Evolutionary conservation across 176 grass and related monocot genomes (phyloP), one percentile per base, ranked within the genome.

Genomic region (Cenchrus fungigraminus): DNA sequence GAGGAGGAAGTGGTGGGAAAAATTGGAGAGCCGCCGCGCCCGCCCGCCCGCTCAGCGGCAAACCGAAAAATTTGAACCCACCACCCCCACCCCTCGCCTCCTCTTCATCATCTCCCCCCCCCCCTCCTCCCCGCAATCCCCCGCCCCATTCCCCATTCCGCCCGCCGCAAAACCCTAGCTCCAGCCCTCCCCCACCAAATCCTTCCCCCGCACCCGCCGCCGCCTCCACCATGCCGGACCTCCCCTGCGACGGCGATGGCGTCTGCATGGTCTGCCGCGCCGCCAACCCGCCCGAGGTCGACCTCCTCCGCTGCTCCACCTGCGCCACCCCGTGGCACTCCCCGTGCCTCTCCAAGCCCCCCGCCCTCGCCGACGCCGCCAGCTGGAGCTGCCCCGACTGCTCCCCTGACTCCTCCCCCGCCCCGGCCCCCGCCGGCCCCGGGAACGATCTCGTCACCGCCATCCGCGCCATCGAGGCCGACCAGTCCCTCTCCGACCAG

Each of bases 181-280:
- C 6, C 1, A 17, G 12, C 19, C 0, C 22, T 9, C 51, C 19
- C 8, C 2, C 2, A 2, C 10, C 7, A 1, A 0, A 8, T n/a
- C 44, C 11, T 2, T 16, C 29, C 8, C n/a, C 9, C 59, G n/a
- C 59, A 1, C 9, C 9, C 19, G 6, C 19, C 44, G 61, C 46
- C 85, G 46, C 87, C 88, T 54, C 67, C 70, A 6, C 15, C 25
- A 89, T 89, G 88, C 83, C 82, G 3, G 88, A 98, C 76, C 93
- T 98, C 64, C 96, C 96, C 13, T 95, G 91, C 85, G 93, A 98
- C 77, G 96, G 96, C 8, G 96, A 98, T 10, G 96, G 93, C 47
- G 81, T 88, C 34, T 98, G 96, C 85, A 95, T 98, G 93, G 83
- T 83, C 3, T 98, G 96, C 93, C 78, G 79, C 62, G 80, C 68